Evolutionary conservation across 1,284 basidiomycete genomes (phyloP), one percentile per base, ranked within the genome.

Genomic region (Pyrrhoderma noxium): DNA sequence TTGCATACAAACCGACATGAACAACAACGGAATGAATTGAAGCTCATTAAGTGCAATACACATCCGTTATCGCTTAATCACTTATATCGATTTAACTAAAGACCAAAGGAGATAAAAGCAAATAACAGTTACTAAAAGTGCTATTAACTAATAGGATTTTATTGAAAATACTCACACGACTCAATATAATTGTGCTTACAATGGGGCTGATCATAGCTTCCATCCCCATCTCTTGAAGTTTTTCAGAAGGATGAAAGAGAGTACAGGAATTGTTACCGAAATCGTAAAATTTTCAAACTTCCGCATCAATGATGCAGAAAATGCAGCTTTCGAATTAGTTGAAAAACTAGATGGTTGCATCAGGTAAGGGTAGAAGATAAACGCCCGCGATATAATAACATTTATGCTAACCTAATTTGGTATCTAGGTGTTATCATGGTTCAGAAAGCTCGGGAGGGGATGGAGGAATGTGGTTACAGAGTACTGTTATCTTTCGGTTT

Each of bases 301-400:
- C 38, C 8, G 31, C n/a, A 8, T 42, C 21, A 52, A 52, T 35
- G 38, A 52, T 9, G 51, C 36, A 52, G 51, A 52, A 21, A 22
- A 19, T n/a, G 49, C n/a, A 43, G 41, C 49, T 2, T 45, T 55
- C 14, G 31, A 9, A 22, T 25, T 34, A 7, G 48, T 49, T 8
- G 42, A 47, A 22, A 36, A 23, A 13, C 27, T 55, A 14, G 49
- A 55, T 51, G 53, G 53, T 13, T 55, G 53, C 38, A 16, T 55
- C 38, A 55, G 45, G 49, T 55, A 34, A 40, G 5, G 16, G 14
- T 22, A 5, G 7, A 5, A 18, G 8, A 8, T 16, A 8, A 22
- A 40, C 14, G n/a, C n/a, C 5, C 14, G 5, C 5, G 5, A 40
- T 40, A 22, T 5, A 14, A 18, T 40, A 18, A n/a, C n/a, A n/a